These are phyloP conservation scores for Verticillium nonalfalfae DNA, from an alignment of 2,329 filamentous ascomycete genomes.

Conservation along the genomic window DNA sequence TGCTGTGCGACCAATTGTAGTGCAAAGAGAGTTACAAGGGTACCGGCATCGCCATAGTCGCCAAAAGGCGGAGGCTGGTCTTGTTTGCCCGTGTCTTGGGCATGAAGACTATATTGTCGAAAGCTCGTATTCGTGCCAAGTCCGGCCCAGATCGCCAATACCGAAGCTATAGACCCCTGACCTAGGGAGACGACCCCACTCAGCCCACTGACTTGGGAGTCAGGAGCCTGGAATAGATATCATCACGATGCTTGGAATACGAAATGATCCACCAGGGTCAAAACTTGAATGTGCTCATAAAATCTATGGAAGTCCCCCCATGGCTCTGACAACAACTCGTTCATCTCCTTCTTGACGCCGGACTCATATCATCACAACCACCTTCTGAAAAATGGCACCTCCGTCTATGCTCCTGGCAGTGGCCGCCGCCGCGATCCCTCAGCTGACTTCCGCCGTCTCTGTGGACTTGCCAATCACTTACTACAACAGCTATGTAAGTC, in stretches of 20 bases:
- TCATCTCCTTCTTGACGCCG: neutral
- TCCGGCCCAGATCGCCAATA: neutral
- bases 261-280: neutral
- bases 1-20: neutral
- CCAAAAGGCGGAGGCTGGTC: neutral
- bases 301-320: neutral
- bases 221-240: neutral
- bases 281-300: neutral
- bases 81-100: neutral
- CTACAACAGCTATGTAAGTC: slow-evolving; percentile 8
- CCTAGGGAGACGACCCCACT: neutral
- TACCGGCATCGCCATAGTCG: neutral
- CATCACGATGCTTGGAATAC: neutral
- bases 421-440: slow-evolving; percentile 3
- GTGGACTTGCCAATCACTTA: slow-evolving; percentile 9
- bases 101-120: neutral
- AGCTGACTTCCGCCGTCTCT: slow-evolving; percentile 6
- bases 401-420: slow-evolving; percentile 4
- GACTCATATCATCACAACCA: neutral
- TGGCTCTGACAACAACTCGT: neutral
- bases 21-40: neutral
- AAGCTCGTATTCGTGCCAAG: neutral
- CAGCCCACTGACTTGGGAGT: neutral
- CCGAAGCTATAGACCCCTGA: neutral
- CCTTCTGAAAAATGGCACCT: slow-evolving; percentile 1